Evolutionary conservation across 805 yeast species (phyloP).

Genomic region (Sporopachydermia quercuum): DNA sequence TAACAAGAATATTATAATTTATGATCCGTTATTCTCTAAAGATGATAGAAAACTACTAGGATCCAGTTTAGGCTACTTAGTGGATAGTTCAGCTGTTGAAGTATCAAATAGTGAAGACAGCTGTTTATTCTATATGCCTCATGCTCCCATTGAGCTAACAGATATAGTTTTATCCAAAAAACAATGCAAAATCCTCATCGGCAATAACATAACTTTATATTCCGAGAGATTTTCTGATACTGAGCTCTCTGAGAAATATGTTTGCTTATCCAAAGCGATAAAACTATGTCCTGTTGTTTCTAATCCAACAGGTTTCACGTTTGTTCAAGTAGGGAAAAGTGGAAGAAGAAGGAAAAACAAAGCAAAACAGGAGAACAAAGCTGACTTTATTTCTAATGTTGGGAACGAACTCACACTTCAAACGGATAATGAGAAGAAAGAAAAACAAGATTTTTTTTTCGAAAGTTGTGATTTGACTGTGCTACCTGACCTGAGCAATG

Average conservation of each 20-base stretch:
- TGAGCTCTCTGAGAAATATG: constrained; percentile 29
- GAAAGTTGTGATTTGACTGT: neutral
- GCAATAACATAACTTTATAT: constrained; percentile 37
- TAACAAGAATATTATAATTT: constrained; percentile 26
- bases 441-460: neutral
- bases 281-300: constrained; percentile 5
- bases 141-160: constrained; percentile 49
- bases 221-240: constrained; percentile 34
- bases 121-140: constrained; percentile 52
- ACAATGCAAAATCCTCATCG: constrained; percentile 28
- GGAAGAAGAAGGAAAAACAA: neutral
- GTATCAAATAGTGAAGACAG: constrained; percentile 9
- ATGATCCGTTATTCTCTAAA: constrained; percentile 48
- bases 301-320: neutral
- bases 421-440: too few relatives aligned
- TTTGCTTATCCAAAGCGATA: constrained; percentile 25
- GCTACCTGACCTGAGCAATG: neutral
- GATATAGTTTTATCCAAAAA: constrained; percentile 22
- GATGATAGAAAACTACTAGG: constrained; percentile 25
- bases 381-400: too few relatives aligned
- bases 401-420: too few relatives aligned
- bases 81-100: constrained; percentile 16
- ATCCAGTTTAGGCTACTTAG: constrained; percentile 13
- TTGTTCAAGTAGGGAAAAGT: neutral
- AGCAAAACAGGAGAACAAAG: too few relatives aligned